Evolutionary conservation across 805 yeast species (phyloP).

Genomic region (Schwanniomyces vanrijiae): DNA sequence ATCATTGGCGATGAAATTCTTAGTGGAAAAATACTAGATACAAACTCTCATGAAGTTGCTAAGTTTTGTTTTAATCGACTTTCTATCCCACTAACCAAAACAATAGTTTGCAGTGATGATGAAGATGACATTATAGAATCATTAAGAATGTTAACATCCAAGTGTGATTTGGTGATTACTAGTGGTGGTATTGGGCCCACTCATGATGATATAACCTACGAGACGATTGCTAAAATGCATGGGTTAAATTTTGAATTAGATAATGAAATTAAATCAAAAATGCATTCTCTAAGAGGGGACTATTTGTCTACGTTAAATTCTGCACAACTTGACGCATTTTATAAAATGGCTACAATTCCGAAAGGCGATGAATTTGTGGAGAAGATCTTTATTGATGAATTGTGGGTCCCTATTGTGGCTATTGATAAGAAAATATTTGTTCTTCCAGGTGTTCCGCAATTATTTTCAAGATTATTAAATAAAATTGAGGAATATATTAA

Average conservation of each 20-base stretch:
- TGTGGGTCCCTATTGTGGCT: conserved; percentile 86
- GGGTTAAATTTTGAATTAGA: conserved; percentile 51
- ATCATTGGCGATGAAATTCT: conserved; percentile 88
- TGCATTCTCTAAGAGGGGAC: conserved; percentile 49
- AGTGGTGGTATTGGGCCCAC: conserved; percentile 84
- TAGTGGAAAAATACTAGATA: conserved; percentile 80
- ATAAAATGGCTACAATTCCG: conserved; percentile 82
- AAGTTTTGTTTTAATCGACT: conserved; percentile 59
- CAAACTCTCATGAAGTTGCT: conserved; percentile 75
- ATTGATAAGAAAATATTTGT: conserved; percentile 65
- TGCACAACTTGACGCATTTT: conserved; percentile 58
- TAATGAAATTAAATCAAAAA: conserved; percentile 55
- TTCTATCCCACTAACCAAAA: conserved; percentile 65
- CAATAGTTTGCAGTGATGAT: conserved; percentile 79
- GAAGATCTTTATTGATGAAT: conserved; percentile 42
- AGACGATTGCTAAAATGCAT: conserved; percentile 67
- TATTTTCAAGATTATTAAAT: conserved; percentile 57
- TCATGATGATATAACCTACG: conserved; percentile 87
- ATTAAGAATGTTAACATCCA: conserved; percentile 45
- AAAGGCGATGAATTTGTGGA: conserved; percentile 31
- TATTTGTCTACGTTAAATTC: conserved; percentile 28
- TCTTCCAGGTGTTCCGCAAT: conserved; percentile 81
- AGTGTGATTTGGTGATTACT: conserved; percentile 68
- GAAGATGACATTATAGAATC: conserved; percentile 59
- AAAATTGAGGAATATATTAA: conserved; percentile 39